A percentile compares a stretch with the other conserved stretches of the same genome.
Evolutionary conservation across 768 basidiomycete genomes (phyloP).

Genomic region (Pleurotus ostreatus): DNA sequence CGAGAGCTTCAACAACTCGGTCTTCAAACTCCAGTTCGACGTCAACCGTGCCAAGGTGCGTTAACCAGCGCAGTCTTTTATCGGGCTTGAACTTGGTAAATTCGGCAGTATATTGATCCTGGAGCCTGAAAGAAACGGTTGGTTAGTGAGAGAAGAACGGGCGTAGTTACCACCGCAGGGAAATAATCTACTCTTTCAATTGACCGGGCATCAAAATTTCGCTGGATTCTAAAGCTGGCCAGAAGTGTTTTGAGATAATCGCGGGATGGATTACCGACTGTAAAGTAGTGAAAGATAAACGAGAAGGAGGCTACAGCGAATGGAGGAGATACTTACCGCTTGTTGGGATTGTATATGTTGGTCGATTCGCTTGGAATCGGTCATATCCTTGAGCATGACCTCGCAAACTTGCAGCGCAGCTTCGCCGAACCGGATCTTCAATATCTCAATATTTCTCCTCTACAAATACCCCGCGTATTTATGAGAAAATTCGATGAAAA

Average conservation of each 20-base stretch:
- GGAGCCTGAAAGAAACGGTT: slow-evolving; percentile 42
- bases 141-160: neutral
- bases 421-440: slow-evolving; percentile 96
- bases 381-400: slow-evolving; percentile 97
- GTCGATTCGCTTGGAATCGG: slow-evolving; percentile 88
- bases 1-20: slow-evolving; percentile 68
- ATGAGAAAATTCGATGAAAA: too few relatives aligned
- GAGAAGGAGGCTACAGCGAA: too few relatives aligned
- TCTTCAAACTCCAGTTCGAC: slow-evolving; percentile 83
- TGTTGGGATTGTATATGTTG: slow-evolving; percentile 79
- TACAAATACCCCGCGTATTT: slow-evolving; percentile 23
- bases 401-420: slow-evolving; percentile 91
- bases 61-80: slow-evolving; percentile 85
- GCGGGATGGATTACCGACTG: slow-evolving; percentile 80
- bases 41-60: slow-evolving; percentile 82
- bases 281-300: neutral
- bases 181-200: slow-evolving; percentile 58
- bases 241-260: slow-evolving; percentile 92
- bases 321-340: slow-evolving; percentile 37
- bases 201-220: slow-evolving; percentile 82
- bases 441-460: slow-evolving; percentile 89
- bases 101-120: slow-evolving; percentile 71
- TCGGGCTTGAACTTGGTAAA: slow-evolving; percentile 88
- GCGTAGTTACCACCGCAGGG: neutral
- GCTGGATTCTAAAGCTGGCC: slow-evolving; percentile 80